A percentile compares a stretch with the other conserved stretches of the same genome.
phyloP scores from a whole-genome alignment of 2,329 filamentous ascomycete species.

The Metarhizium humberi region DNA sequence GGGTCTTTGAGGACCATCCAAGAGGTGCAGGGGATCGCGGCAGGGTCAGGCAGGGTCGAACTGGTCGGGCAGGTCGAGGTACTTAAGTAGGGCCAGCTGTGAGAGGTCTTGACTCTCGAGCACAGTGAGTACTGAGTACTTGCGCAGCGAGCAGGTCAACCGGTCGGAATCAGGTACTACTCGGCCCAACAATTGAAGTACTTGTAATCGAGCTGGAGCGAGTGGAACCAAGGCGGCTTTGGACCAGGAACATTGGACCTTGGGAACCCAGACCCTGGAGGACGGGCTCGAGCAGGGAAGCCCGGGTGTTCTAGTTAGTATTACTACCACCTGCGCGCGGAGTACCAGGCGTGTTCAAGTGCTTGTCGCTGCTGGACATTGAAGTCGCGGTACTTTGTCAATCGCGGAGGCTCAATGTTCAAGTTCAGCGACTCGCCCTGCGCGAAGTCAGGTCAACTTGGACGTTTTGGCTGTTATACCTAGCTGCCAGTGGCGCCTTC shows the following conservation, averaged over 20 bases:
- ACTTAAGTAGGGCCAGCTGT: not conserved
- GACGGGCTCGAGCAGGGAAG: not conserved
- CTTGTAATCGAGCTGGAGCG: not conserved
- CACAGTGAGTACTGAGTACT: not conserved
- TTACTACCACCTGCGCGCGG: too few species aligned
- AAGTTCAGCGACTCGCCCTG: too few species aligned
- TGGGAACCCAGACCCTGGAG: not conserved
- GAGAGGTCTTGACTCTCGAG: not conserved
- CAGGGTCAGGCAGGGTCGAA: constrained; percentile 14
- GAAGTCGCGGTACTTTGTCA: too few species aligned
- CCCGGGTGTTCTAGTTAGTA: not conserved
- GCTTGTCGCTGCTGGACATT: too few species aligned
- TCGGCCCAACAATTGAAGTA: not conserved
- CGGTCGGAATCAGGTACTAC: not conserved
- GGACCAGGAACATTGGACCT: not conserved
- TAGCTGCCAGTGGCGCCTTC: not conserved
- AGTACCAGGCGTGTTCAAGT: too few species aligned
- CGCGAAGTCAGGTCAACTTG: not conserved
- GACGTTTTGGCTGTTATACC: too few species aligned
- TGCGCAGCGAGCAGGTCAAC: not conserved
- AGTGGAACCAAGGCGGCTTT: not conserved
- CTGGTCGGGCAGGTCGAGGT: not conserved
- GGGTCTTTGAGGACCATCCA: not conserved
- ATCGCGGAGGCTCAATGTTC: too few species aligned
- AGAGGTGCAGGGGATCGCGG: constrained; percentile 20